Base-by-base conservation (phyloP, 768 basidiomycete species). In the Porpolomopsis calyptriformis region DNA sequence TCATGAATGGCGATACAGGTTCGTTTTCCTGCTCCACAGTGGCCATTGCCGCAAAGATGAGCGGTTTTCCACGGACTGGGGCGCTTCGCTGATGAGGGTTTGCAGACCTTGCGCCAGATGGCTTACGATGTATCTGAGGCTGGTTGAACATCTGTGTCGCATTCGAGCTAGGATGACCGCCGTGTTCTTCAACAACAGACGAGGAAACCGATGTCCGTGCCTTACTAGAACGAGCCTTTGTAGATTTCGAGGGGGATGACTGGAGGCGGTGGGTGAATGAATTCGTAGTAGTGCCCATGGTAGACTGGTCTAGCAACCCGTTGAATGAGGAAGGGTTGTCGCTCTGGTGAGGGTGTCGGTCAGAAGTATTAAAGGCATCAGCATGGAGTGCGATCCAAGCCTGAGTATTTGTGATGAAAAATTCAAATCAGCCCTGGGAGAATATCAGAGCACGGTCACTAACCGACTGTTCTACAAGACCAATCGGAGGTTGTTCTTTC, bases 21-120 rank as follows among this genome's bases (percentile, higher is more conserved):
- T 51, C 42, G 8, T 43, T 48, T 6, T 12, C 10, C 42, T 62
- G 55, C 23, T 56, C 57, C 4, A 55, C 47, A n/a, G 60, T 43
- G 10, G 67, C 64, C 71, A 74, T 77, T 3, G 79, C 76, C 4
- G 78, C 59, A 46, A 84, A 84, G 25, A 85, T 84, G 19, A 78
- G 66, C 1, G 82, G 80, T 18, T 74, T 76, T 16, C 57, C 55
- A 23, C 52, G 40, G 29, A 52, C 48, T 31, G 47, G 45, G 19
- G 47, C 48, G 44, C 8, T 35, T 27, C 29, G 55, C 46, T 33
- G 43, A 35, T 40, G 48, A 43, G 31, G 24, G 52, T 45, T 37
- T 26, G 49, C 8, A 20, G 31, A 34, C 35, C 29, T 27, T 20
- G 29, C 23, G 35, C 36, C 26, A 10, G 40, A 23, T 27, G 39